phyloP scores from a whole-genome alignment of 129 eudicot species.

The Chrysanthemum makinoi region DNA sequence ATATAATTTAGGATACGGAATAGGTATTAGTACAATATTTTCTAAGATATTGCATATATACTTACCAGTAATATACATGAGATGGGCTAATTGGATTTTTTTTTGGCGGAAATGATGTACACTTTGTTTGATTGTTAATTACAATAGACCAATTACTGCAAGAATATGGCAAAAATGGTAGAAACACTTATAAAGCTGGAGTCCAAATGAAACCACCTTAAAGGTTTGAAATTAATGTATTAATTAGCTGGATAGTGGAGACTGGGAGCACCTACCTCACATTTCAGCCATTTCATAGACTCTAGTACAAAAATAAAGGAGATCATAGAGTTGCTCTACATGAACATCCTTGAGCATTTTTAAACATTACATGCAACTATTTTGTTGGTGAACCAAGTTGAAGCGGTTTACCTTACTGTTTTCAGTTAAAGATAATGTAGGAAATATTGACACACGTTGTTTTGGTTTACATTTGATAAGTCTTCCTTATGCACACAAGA shows the following conservation, averaged over 20 bases:
- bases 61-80: conserved; percentile 1
- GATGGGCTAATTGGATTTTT: neutral
- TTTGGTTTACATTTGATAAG: neutral
- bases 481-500: neutral
- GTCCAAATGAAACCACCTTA: too few relatives aligned
- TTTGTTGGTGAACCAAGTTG: neutral
- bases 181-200: neutral
- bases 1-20: neutral
- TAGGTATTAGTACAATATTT: neutral
- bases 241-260: too few relatives aligned
- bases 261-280: too few relatives aligned
- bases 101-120: neutral
- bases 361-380: neutral
- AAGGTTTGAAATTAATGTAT: too few relatives aligned
- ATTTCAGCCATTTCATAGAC: neutral
- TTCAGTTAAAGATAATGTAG: neutral
- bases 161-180: neutral
- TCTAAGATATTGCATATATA: neutral
- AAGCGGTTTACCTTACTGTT: neutral
- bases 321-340: neutral
- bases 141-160: neutral
- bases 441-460: neutral
- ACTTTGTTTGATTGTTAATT: neutral
- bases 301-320: neutral
- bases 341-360: neutral